Conservation (phyloP, 2,329 filamentous ascomycete genomes). For the Cylindrodendrum hubeiense region DNA sequence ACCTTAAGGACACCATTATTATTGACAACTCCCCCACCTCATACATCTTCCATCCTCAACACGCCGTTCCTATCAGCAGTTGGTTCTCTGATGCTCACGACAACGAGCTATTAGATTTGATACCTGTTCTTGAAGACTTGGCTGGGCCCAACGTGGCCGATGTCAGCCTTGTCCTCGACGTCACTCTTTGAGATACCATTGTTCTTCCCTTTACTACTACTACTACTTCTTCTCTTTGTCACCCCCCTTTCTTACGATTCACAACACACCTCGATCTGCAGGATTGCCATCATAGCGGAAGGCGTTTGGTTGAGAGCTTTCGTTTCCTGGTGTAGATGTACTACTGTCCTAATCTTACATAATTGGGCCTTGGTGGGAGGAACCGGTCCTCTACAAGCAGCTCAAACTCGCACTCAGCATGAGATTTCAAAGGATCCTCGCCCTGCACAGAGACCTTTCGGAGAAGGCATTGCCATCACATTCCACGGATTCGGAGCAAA, state of each 20-base stretch:
- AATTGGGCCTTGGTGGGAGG: conserved; percentile 46
- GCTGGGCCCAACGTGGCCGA: conserved; percentile 90
- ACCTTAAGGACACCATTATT: conserved; percentile 97
- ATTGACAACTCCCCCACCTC: conserved; percentile 99
- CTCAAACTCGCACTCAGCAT: conserved; percentile 38
- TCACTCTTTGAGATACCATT: conserved; percentile 72
- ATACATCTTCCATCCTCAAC: conserved; percentile 99
- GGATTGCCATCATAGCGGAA: conserved; percentile 64
- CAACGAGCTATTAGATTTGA: conserved; percentile 96
- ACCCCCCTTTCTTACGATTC: conserved; percentile 44
- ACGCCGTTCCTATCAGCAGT: conserved; percentile 98
- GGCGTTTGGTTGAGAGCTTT: conserved; percentile 65
- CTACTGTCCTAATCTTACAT: conserved; percentile 65
- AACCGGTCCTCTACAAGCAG: conserved; percentile 38
- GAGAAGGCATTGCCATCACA: conserved; percentile 47
- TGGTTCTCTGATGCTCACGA: conserved; percentile 99
- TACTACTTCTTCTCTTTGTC: conserved; percentile 48
- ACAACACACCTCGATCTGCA: conserved; percentile 52
- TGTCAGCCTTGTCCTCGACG: conserved; percentile 97
- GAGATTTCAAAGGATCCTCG: conserved; percentile 38
- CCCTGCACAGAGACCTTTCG: conserved; percentile 35
- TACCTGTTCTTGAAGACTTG: conserved; percentile 97
- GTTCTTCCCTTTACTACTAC: conserved; percentile 38
- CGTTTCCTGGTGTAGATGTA: conserved; percentile 64
- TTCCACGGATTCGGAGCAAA: conserved; percentile 49